Conservation (phyloP, 192 early-diverging fungal species). For the Coemansia sp. region DNA sequence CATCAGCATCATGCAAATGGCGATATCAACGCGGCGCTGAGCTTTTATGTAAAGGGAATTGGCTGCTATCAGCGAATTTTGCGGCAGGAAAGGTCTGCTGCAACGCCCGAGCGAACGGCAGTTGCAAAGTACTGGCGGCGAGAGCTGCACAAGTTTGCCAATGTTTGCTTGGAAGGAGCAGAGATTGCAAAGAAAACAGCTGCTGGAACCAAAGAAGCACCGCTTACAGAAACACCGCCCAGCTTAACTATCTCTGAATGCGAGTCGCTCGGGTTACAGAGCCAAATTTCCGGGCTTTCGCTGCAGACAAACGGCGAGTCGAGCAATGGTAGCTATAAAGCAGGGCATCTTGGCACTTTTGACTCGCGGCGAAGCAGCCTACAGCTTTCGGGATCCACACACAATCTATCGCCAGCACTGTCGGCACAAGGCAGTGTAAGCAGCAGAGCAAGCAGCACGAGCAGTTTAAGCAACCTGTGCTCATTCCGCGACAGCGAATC, state of each 20-base stretch:
- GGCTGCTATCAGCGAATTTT: conserved; percentile 35
- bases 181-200: conserved; percentile 21
- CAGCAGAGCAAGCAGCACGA: conserved; percentile 11
- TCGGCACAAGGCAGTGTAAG: neutral
- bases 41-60: conserved; percentile 25
- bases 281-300: conserved; percentile 11
- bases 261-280: conserved; percentile 5
- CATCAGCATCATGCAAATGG: conserved; percentile 13
- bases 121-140: conserved; percentile 16
- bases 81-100: conserved; percentile 11
- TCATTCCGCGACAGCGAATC: neutral
- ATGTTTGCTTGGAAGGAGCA: conserved; percentile 23
- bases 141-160: conserved; percentile 34
- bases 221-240: conserved; percentile 4
- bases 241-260: neutral
- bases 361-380: neutral
- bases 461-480: neutral
- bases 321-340: neutral
- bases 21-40: conserved; percentile 13
- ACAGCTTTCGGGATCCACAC: neutral
- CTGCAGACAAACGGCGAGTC: neutral
- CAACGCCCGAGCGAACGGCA: neutral
- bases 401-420: neutral
- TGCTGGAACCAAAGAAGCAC: neutral
- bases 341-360: neutral